Evolutionary conservation across 1,139 yeast species (phyloP), one percentile per base, ranked within the genome.

Genomic region (Pichia kudriavzevii): DNA sequence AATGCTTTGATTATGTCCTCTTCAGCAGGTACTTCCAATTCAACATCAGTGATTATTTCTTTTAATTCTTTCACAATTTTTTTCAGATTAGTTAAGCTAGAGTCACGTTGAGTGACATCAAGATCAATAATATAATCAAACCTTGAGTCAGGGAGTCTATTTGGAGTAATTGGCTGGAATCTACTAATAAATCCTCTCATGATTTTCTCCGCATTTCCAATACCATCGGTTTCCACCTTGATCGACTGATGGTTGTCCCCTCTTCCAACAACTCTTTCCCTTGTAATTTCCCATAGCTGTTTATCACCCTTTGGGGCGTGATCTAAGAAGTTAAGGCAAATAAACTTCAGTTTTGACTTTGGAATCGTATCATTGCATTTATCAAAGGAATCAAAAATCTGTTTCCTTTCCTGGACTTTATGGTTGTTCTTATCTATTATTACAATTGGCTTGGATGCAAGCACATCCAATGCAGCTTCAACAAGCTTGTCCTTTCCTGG

Each of bases 191-290:
- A 88, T 0, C 91, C 88, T 29, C 64, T 61, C 82, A 88, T 75
- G 22, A 91, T 77, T 11, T 66, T 71, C 15, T 64, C 56, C 0
- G 82, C 77, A 31, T 68, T 63, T 10, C 58, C 56, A 2, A 58
- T 57, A 6, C 70, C 71, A 42, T 74, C 69, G 1, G 66, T 53
- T 0, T 56, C 56, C 4, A 67, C 68, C 46, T 79, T 78, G 32
- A 93, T 82, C 1, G 93, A 74, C 55, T 87, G 96, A 53, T 93
- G 99, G 47, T 84, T 81, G 52, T 85, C 93, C 1, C 96, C 97
- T 47, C 99, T 67, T 1, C 53, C 52, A 5, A 66, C 38, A 0
- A 91, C 79, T 43, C 97, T 66, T 0, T 64, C 54, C 10, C 62
- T 58, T 0, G 96, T 83, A 1, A 79, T 44, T 3, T 61, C 46